Conservation (phyloP, 2,329 filamentous ascomycete species). For the Ceratocystis ficicola region DNA sequence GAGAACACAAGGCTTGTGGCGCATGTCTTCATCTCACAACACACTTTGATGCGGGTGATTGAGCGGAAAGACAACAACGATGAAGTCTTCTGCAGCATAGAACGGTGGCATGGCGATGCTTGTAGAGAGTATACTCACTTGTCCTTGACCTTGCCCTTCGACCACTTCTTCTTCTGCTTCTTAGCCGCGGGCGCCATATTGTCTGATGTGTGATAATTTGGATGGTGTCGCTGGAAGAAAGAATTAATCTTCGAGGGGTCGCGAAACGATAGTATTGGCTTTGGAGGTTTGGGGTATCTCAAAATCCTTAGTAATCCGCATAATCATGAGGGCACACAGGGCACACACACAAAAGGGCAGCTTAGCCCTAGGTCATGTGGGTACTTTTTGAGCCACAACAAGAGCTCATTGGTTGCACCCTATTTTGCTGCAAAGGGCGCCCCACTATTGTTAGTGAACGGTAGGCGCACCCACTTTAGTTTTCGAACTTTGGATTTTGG, state of each 20-base stretch:
- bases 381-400: slow-evolving; percentile 28
- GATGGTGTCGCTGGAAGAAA: slow-evolving; percentile 23
- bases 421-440: slow-evolving; percentile 32
- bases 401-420: slow-evolving; percentile 30
- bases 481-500: slow-evolving; percentile 23
- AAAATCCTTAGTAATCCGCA: slow-evolving; percentile 20
- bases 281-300: slow-evolving; percentile 19
- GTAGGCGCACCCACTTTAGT: slow-evolving; percentile 22
- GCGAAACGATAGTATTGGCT: slow-evolving; percentile 23
- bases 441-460: slow-evolving; percentile 20
- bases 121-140: slow-evolving; percentile 38
- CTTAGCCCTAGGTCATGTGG: slow-evolving; percentile 32
- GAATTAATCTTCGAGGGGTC: slow-evolving; percentile 21
- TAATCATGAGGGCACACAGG: slow-evolving; percentile 23
- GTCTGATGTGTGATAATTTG: slow-evolving; percentile 29
- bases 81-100: not conserved
- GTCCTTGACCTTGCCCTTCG: slow-evolving; percentile 80
- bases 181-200: slow-evolving; percentile 39
- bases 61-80: not conserved
- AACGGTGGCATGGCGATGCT: not conserved
- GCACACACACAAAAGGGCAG: slow-evolving; percentile 30
- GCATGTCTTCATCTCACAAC: not conserved
- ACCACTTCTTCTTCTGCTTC: slow-evolving; percentile 44
- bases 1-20: not conserved
- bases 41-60: not conserved